Evolutionary conservation across 176 grass and related monocot species (phyloP), one percentile per base, ranked within the genome.

Genomic region (Musa beccarii): DNA sequence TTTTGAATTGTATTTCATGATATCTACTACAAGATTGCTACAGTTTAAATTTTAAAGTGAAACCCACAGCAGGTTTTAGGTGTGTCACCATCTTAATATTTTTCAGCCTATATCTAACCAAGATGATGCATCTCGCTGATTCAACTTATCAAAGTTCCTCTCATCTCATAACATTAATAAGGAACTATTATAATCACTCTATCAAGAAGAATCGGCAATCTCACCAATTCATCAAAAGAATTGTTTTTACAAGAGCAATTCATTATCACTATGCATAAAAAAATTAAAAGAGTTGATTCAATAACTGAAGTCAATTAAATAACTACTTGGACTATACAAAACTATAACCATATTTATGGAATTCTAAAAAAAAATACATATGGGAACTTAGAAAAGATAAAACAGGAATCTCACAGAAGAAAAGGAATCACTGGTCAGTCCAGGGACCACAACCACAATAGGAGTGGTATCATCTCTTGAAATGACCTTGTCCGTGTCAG

Each of bases 381-480:
- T 53, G 72, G 34, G 12, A 63, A 70, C 2, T 21, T 68, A 80
- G 17, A n/a, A 66, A 83, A 69, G 1, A 51, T 63, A 62, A 79
- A 75, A 73, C 63, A 84, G 74, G 64, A 74, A 73, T 77, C 86
- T 89, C 86, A 99, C 95, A 70, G 95, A 84, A 86, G 95, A 82
- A 82, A 79, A 73, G 84, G 90, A 98, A 85, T 94, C 90, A 82
- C 95, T 99, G 49, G 91, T 99, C 77, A 99, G 81, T 71, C 90
- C 90, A 78, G 91, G 91, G n/a, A 99, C 67, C 70, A 94, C 80
- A 89, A 99, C 81, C 66, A 87, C 74, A 81, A 99, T 84, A 70
- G 95, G 90, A 19, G 84, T 87, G 52, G 82, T 87, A 80, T 83
- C 81, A 84, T 99, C 95, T 81, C 89, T 81, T 59, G 86, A 87